Evolutionary conservation across 345 rosid species (phyloP).

Genomic region (Populus nigra): DNA sequence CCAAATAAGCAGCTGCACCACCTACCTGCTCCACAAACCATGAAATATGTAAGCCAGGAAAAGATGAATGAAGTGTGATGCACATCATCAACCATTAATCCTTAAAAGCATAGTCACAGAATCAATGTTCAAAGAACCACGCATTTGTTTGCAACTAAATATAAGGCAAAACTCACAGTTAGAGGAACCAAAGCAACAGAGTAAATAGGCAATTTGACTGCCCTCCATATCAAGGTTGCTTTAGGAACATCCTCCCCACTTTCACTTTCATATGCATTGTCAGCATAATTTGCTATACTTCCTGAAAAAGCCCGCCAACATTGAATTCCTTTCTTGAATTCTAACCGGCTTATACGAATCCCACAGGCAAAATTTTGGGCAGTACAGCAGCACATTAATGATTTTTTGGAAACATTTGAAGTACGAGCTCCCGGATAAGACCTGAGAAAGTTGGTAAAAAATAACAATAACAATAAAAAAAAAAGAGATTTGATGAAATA

Average conservation of each 20-base stretch:
- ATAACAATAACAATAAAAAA: background rate
- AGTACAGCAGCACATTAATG: conserved; percentile 10
- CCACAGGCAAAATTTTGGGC: background rate
- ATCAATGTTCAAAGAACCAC: background rate
- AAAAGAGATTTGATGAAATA: background rate
- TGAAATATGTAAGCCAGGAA: background rate
- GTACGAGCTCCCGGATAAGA: conserved; percentile 15
- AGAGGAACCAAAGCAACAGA: conserved; percentile 87
- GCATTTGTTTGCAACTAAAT: background rate
- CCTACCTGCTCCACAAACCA: conserved; percentile 55
- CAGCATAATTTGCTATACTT: conserved; percentile 13
- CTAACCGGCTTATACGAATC: conserved; percentile 8
- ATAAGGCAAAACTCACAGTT: conserved; percentile 47
- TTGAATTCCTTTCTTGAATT: conserved; percentile 1
- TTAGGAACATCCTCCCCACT: conserved; percentile 46
- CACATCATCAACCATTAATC: background rate
- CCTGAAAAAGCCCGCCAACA: conserved; percentile 13
- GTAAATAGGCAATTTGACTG: conserved; percentile 77
- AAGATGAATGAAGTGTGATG: background rate
- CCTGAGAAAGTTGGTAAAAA: conserved; percentile 22
- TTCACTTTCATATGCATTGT: conserved; percentile 16
- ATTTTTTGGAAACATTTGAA: conserved; percentile 13
- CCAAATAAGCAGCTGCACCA: conserved; percentile 70
- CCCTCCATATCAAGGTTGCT: conserved; percentile 80
- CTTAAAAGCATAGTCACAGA: background rate